Evolutionary conservation across 208 protist species (phyloP), one percentile per base, ranked within the genome.

Genomic region (Novymonas esmeraldas): DNA sequence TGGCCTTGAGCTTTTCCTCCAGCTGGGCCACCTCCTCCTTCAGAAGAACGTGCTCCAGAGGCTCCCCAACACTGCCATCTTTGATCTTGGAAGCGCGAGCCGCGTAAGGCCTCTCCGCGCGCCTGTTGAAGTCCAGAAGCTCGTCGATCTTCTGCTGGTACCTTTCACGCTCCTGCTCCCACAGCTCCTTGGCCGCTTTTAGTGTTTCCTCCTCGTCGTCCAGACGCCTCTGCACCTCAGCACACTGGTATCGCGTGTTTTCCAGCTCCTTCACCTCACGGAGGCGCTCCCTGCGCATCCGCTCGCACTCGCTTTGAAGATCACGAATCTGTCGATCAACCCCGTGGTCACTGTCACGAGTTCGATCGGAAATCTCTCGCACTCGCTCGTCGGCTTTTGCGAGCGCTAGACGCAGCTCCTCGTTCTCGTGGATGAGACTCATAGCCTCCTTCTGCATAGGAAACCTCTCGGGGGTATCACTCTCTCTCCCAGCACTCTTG

Each of bases 1-100:
- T 26, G 16, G 83, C 73, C 42, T 82, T 84, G 41, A 95, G 44
- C 49, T 89, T 92, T 31, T 70, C 34, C 51, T 95, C 89, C 41
- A 95, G 84, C 45, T 88, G 72, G 2, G 68, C 73, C 52, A 92
- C 82, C 42, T 95, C 85, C 50, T 92, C 85, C 52, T 85, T 87
- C 24, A 94, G 68, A 18, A 94, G 60, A 24, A 67, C 39, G 51
- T 89, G 74, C 63, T 89, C 80, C 34, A 91, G 52, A 16, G 64
- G 67, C n/a, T 70, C 66, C 11, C 66, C 65, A 48, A 16, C 33
- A 11, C n/a, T 22, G 24, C 10, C 38, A 24, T 41, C 45, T 13
- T 38, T 66, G 3, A 36, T 20, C 22, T 69, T 51, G 11, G 44
- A 18, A 34, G 41, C 26, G 29, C 52, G 36, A 6, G 50, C 20